A percentile compares a stretch with the other conserved stretches of the same genome.
These are phyloP conservation scores for Populus euphratica DNA, from an alignment of 345 rosid genomes.

Conservation along the genomic window DNA sequence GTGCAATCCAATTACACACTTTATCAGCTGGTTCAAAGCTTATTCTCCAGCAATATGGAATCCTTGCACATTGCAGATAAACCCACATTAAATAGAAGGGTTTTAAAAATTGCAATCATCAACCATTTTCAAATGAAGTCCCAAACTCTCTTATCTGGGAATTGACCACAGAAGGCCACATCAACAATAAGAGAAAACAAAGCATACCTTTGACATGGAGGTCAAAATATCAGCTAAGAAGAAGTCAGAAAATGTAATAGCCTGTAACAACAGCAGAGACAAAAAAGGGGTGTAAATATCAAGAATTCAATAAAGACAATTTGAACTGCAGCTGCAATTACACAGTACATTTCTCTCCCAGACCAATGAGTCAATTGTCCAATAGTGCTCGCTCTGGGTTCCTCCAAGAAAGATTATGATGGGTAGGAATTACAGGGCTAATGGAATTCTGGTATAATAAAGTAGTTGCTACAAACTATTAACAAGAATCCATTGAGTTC, in stretches of 20 bases:
- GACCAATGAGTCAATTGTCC: background rate
- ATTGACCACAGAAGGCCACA: background rate
- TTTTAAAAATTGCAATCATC: background rate
- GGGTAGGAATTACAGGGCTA: background rate
- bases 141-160: background rate
- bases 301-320: background rate
- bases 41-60: background rate
- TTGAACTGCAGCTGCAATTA: background rate
- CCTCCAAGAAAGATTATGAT: background rate
- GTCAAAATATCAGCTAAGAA: conserved; percentile 92
- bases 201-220: conserved; percentile 87
- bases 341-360: background rate
- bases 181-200: conserved; percentile 1
- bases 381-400: background rate
- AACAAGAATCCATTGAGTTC: background rate
- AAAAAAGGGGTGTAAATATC: background rate
- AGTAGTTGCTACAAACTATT: background rate
- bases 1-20: background rate
- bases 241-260: conserved; percentile 83
- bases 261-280: conserved; percentile 38
- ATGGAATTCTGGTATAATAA: background rate
- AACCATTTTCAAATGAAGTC: background rate
- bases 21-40: background rate
- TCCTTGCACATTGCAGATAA: background rate
- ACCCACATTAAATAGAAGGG: background rate